These are phyloP conservation scores for Crithidia expoeki DNA, from an alignment of 208 protist genomes.

Conservation along the genomic window DNA sequence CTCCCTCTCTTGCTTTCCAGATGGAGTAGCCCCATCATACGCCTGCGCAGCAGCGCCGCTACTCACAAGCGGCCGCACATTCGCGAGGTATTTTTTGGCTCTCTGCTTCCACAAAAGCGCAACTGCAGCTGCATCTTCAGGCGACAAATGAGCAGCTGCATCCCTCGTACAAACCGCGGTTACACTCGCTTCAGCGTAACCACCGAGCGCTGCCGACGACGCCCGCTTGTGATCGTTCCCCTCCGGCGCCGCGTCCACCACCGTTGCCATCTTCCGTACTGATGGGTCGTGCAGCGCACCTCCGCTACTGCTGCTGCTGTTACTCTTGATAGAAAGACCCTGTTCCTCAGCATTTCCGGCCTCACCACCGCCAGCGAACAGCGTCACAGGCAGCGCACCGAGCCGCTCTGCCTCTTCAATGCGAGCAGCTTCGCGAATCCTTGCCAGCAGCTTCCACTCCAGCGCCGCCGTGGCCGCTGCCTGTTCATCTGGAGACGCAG, in stretches of 20 bases:
- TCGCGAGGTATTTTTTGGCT: background rate
- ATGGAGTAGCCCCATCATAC: too few species aligned
- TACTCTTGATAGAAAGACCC: too few species aligned
- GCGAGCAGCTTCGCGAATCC: slow-evolving; percentile 50
- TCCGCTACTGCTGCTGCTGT: too few species aligned
- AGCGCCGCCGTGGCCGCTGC: slow-evolving; percentile 41
- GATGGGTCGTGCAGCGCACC: background rate
- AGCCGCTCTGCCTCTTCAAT: slow-evolving; percentile 44
- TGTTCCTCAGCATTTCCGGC: background rate
- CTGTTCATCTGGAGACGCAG: slow-evolving; percentile 48
- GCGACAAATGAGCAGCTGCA: background rate
- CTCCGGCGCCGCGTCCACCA: background rate
- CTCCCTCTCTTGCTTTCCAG: too few species aligned
- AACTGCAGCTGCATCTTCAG: slow-evolving; percentile 18
- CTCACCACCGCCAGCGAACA: background rate
- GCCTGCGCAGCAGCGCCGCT: too few species aligned
- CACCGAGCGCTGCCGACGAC: too few species aligned
- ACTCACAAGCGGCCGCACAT: background rate
- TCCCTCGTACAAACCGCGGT: background rate
- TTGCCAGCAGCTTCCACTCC: slow-evolving; percentile 47
- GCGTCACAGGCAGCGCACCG: slow-evolving; percentile 30
- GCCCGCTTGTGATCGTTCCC: background rate
- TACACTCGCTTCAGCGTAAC: background rate
- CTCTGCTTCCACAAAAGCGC: slow-evolving; percentile 35
- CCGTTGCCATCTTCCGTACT: background rate